Evolutionary conservation across 1,284 basidiomycete species (phyloP), one percentile per base, ranked within the genome.

Genomic region (Naganishia sp.): DNA sequence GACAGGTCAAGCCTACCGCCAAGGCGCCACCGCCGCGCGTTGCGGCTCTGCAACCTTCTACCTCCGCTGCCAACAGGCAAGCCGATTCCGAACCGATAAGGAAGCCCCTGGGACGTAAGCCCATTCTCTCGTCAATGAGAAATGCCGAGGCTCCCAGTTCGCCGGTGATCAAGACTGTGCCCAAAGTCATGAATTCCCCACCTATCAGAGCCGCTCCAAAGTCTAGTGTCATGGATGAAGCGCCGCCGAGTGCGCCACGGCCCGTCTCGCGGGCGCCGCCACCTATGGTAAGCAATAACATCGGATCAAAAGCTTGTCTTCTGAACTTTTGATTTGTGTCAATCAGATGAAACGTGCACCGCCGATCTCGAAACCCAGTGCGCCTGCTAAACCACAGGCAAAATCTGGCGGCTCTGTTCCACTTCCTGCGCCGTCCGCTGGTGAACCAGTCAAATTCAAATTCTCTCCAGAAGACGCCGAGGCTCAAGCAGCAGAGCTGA

Each of bases 381-480:
- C 70, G 5, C 32, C 69, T 23, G 21, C 69, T 21, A 50, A 64
- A 39, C 28, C 66, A 13, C 43, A 58, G 6, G 47, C 67, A 10
- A 68, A 68, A 35, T 42, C 61, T 6, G 63, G 63, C 9, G 65
- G 73, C 32, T 68, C 75, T 6, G 78, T 82, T 1, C 90, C 88
- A 73, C 79, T 84, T 41, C 83, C 87, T 58, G 80, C 84, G 9
- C 81, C 76, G 3, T 75, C 80, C 3, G 76, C 81, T 0, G 75
- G 90, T 0, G 94, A 96, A 72, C 86, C 87, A 1, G 90, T 98
- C 80, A 96, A 95, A 76, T 98, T 87, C 80, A 91, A 88, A 70
- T 92, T 92, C 77, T 88, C 88, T 0, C 86, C 91, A 0, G 96
- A 99, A 80, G 94, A 97, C 73, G 95, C 95, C 3, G 93, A 96